Evolutionary conservation across 208 protist species (phyloP).

Genomic region (Tritrichomonas musculus): DNA sequence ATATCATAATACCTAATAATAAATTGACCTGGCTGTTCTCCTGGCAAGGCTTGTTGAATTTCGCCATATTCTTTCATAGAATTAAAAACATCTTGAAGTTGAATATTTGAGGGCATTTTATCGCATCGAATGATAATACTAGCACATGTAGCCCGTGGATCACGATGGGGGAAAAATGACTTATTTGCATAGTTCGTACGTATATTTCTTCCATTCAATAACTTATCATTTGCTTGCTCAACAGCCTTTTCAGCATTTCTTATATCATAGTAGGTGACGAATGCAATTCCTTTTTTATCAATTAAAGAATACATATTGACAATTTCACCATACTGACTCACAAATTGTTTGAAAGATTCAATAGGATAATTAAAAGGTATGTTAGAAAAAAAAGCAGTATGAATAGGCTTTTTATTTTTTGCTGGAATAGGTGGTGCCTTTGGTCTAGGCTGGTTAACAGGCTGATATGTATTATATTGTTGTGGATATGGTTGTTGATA

Average conservation of each 20-base stretch:
- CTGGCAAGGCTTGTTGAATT: too few relatives aligned
- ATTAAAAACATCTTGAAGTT: too few relatives aligned
- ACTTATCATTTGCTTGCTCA: neutral
- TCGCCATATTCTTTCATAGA: too few relatives aligned
- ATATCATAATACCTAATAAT: too few relatives aligned
- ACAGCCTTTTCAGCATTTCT: neutral
- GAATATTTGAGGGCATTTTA: too few relatives aligned
- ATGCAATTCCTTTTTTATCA: neutral
- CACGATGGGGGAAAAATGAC: neutral
- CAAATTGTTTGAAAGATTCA: neutral
- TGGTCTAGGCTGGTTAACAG: too few relatives aligned
- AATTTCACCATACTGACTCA: neutral
- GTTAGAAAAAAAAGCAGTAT: slow-evolving; percentile 20
- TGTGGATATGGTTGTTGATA: too few relatives aligned
- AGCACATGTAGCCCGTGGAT: too few relatives aligned
- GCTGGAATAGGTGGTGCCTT: too few relatives aligned
- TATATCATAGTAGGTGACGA: slow-evolving; percentile 4
- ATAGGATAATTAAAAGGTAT: neutral
- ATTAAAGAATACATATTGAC: neutral
- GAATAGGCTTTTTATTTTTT: neutral
- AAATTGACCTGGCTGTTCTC: too few relatives aligned
- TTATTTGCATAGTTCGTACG: neutral
- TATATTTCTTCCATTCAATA: neutral
- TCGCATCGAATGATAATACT: too few relatives aligned
- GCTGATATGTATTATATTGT: too few relatives aligned